Evolutionary conservation across 1,284 basidiomycete genomes (phyloP), one percentile per base, ranked within the genome.

Genomic region (Rhodotorula sp.): DNA sequence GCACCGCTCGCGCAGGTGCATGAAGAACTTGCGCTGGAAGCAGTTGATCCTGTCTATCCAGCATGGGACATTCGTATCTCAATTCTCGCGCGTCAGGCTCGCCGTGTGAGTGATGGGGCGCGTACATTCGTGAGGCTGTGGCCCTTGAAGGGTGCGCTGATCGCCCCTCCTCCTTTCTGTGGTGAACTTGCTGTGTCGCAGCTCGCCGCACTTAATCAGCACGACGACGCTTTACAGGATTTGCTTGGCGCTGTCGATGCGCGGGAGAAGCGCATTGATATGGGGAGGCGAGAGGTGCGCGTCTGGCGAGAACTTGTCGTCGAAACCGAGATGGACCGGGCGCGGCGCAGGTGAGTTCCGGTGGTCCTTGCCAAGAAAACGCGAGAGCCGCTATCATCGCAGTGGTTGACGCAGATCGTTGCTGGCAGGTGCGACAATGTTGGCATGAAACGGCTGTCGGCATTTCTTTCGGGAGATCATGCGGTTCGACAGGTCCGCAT

Each of bases 171-270:
- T 56, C 20, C 42, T 44, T 1, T 20, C 22, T 26, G 17, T 29
- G 29, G 22, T 30, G 42, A 20, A 7, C 29, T 24, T 20, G 20
- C 20, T 4, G 18, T 3, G 8, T n/a, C 17, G 3, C 30, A 66
- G 68, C 48, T 62, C 30, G 29, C 61, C 0, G 29, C 18, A 6
- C n/a, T 48, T 0, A 60, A 70, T 18, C 51, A 58, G 0, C n/a
- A 20, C 8, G 48, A 55, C 7, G 58, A 60, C 1, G 69, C 65
- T 4, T 42, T 64, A 6, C 24, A 1, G 8, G 7, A 61, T 4
- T 42, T 70, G 2, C 46, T 70, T 15, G 4, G 14, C 5, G 65
- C 69, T 4, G 66, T 70, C 18, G 65, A 64, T 3, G 30, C 62
- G 44, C 53, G 60, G 12, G 57, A 44, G 42, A 53, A 61, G 48